Conservation (phyloP, 2,329 filamentous ascomycete species). For the Apiospora malaysiana region DNA sequence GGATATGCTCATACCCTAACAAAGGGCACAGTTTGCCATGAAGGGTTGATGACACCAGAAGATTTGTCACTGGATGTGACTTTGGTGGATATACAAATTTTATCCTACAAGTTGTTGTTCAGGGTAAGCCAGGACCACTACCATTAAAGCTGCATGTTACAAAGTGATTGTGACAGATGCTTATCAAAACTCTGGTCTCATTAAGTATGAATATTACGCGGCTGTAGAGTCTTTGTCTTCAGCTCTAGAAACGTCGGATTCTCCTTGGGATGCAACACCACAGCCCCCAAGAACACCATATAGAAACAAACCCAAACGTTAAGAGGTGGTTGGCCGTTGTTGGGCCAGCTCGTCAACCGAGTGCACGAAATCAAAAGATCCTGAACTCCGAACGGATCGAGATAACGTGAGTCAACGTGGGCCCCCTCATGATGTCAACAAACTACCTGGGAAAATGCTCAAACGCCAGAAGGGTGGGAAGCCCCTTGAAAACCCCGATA, state of each 20-base stretch:
- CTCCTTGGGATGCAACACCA: constrained; percentile 8
- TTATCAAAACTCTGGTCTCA: constrained; percentile 4
- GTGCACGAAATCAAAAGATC: constrained; percentile 16
- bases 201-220: constrained; percentile 15
- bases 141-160: background rate
- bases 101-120: too few species aligned
- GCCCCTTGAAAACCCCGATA: background rate
- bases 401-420: constrained; percentile 7
- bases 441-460: constrained; percentile 14
- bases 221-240: constrained; percentile 6
- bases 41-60: too few species aligned
- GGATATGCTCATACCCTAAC: too few species aligned
- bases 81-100: background rate
- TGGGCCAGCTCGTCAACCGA: background rate
- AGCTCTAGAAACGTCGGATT: background rate
- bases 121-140: too few species aligned
- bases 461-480: background rate
- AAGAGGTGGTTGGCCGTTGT: background rate
- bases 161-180: background rate
- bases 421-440: background rate
- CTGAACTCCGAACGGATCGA: constrained; percentile 16
- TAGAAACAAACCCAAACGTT: background rate
- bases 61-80: background rate
- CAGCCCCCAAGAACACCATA: background rate
- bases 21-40: too few species aligned